phyloP scores from a whole-genome alignment of 176 grass and related monocot species.

The Urochloa ruziziensis region DNA sequence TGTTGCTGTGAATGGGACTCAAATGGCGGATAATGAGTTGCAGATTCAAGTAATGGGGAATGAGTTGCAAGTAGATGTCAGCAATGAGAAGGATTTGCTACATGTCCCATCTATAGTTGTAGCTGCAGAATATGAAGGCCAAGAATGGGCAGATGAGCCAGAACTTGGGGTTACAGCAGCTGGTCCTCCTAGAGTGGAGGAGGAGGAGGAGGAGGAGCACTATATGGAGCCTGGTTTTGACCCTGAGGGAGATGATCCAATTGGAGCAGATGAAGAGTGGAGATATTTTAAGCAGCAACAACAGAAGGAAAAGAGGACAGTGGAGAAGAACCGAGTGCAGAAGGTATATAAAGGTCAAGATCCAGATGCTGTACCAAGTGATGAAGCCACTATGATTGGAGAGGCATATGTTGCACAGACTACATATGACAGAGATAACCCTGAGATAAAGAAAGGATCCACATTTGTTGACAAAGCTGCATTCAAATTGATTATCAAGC shows the following conservation, averaged over 20 bases:
- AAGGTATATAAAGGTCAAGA: background rate
- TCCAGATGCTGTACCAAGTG: background rate
- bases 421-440: constrained; percentile 7
- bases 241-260: too few species aligned
- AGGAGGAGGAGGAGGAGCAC: background rate
- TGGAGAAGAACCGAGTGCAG: background rate
- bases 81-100: background rate
- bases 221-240: constrained; percentile 3
- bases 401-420: background rate
- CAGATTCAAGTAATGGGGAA: background rate
- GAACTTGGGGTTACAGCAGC: background rate
- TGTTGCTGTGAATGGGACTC: background rate
- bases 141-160: background rate
- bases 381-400: background rate
- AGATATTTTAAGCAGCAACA: background rate
- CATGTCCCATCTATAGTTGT: background rate
- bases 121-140: background rate
- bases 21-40: background rate
- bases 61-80: background rate
- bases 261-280: constrained; percentile 30
- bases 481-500: background rate
- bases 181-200: background rate
- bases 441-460: background rate
- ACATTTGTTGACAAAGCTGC: constrained; percentile 24
- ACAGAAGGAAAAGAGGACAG: background rate